Conservation (phyloP, 2,329 filamentous ascomycete species). For the Proliferodiscus dingleyae region DNA sequence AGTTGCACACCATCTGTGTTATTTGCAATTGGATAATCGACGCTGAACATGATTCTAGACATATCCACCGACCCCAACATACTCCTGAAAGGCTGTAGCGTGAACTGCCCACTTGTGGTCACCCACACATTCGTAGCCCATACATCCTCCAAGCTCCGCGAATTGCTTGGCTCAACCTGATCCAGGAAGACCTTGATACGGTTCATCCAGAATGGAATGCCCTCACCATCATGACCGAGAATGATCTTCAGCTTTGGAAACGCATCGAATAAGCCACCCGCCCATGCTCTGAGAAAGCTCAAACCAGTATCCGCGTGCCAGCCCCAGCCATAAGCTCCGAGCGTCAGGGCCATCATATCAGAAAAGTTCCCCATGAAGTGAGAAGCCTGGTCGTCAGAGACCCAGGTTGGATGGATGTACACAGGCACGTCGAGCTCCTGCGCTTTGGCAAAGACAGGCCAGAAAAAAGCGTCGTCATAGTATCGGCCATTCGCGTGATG, state of each 20-base stretch:
- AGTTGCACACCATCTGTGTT: background rate
- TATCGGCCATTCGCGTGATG: slow-evolving; percentile 34
- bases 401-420: slow-evolving; percentile 35
- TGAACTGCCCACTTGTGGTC: slow-evolving; percentile 48
- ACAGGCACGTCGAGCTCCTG: slow-evolving; percentile 37
- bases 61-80: background rate
- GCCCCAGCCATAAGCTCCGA: slow-evolving; percentile 40
- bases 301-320: slow-evolving; percentile 46
- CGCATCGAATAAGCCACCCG: slow-evolving; percentile 48
- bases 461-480: slow-evolving; percentile 43
- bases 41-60: background rate
- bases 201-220: slow-evolving; percentile 45
- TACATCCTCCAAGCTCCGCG: slow-evolving; percentile 39
- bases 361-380: slow-evolving; percentile 26
- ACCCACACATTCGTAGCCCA: slow-evolving; percentile 52
- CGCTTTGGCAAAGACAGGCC: slow-evolving; percentile 36
- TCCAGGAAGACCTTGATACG: slow-evolving; percentile 30
- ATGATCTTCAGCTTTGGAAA: slow-evolving; percentile 49
- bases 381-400: slow-evolving; percentile 17
- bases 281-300: slow-evolving; percentile 44
- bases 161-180: slow-evolving; percentile 17
- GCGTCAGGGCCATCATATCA: slow-evolving; percentile 21
- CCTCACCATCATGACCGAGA: slow-evolving; percentile 45
- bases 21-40: background rate
- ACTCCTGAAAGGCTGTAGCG: slow-evolving; percentile 34